Conservation (phyloP, 2,329 filamentous ascomycete genomes). For the Ophiosphaerella herpotricha region DNA sequence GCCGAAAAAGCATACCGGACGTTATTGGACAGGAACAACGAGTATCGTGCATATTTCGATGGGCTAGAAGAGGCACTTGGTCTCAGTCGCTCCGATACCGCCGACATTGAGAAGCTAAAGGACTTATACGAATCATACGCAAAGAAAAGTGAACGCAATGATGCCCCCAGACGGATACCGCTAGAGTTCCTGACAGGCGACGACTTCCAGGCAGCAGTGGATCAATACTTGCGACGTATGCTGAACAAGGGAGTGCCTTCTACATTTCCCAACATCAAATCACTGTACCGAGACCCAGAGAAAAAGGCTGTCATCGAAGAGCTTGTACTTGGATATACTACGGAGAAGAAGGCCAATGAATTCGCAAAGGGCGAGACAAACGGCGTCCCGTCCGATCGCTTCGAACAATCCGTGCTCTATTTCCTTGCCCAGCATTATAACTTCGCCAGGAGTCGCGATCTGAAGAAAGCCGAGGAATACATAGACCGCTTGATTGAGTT, state of each 20-base stretch:
- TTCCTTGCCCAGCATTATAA: constrained; percentile 98
- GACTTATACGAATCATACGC: constrained; percentile 83
- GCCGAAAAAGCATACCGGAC: constrained; percentile 80
- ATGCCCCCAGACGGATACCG: constrained; percentile 83
- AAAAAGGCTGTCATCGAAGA: constrained; percentile 80
- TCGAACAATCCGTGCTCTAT: constrained; percentile 81
- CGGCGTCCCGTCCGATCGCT: constrained; percentile 60
- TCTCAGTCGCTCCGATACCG: constrained; percentile 63
- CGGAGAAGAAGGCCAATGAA: constrained; percentile 60
- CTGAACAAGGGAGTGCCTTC: constrained; percentile 92
- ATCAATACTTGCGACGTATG: constrained; percentile 80
- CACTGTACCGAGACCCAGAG: constrained; percentile 76
- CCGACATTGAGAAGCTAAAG: constrained; percentile 71
- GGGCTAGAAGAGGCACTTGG: constrained; percentile 72
- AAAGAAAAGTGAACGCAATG: constrained; percentile 77
- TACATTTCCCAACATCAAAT: constrained; percentile 94
- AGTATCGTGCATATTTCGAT: constrained; percentile 85
- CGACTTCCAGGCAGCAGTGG: constrained; percentile 76
- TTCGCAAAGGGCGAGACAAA: constrained; percentile 55
- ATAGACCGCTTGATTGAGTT: constrained; percentile 83
- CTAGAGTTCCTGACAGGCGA: constrained; percentile 84
- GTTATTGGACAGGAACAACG: constrained; percentile 83
- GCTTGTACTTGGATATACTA: constrained; percentile 78
- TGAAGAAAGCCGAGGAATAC: constrained; percentile 78
- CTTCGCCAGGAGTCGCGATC: constrained; percentile 83